Conservation (phyloP, 306 rosid genomes). For the Hippophae gyantsensis region DNA sequence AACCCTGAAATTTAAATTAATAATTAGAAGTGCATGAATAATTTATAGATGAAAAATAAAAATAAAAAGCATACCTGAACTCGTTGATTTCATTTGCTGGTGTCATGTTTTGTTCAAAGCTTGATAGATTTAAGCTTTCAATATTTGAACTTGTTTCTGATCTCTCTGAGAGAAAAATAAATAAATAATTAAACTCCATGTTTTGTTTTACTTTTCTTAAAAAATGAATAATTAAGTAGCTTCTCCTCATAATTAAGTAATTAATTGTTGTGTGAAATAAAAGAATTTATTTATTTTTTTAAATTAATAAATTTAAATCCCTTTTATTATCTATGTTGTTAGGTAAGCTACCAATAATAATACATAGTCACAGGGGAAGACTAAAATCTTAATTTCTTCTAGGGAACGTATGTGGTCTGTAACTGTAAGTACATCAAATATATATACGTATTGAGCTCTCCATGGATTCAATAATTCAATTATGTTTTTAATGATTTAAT, state of each 20-base stretch:
- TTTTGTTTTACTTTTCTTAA: constrained; percentile 1
- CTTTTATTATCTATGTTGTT: constrained; percentile 17
- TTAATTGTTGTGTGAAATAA: background rate
- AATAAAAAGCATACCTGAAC: constrained; percentile 39
- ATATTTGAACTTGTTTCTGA: constrained; percentile 44
- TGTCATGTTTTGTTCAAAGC: constrained; percentile 45
- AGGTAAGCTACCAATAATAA: constrained; percentile 70
- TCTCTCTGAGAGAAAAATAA: constrained; percentile 40
- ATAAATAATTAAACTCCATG: constrained; percentile 10
- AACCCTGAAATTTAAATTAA: constrained; percentile 34
- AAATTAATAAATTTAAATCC: constrained; percentile 4
- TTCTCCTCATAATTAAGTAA: constrained; percentile 18
- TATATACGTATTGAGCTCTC: background rate
- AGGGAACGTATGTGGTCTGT: constrained; percentile 11
- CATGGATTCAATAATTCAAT: too few species aligned
- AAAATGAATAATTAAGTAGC: constrained; percentile 15
- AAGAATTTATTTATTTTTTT: background rate
- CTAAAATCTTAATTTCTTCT: background rate
- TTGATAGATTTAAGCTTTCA: constrained; percentile 64
- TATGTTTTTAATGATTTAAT: background rate
- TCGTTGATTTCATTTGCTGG: constrained; percentile 39
- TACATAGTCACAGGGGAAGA: constrained; percentile 15
- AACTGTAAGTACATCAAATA: constrained; percentile 1
- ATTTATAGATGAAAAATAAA: background rate
- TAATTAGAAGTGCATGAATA: background rate